Percentiles rank a stretch among this genome's conserved stretches.
Conservation (phyloP, 352 stramenopile species). For the Globisporangium megalacanthum region DNA sequence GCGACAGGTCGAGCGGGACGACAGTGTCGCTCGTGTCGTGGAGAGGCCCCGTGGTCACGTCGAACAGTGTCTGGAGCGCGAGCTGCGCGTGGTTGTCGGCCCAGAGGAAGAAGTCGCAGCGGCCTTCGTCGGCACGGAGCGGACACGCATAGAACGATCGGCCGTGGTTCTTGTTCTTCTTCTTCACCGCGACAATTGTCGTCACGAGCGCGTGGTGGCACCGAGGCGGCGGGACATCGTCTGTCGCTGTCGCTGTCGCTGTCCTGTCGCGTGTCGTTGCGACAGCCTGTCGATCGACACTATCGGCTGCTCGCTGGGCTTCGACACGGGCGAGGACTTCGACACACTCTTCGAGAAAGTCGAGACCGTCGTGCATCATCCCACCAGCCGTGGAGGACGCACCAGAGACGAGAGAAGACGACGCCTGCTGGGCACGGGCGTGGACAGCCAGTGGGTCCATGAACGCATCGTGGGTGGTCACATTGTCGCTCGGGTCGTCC, state of each 20-base stretch:
- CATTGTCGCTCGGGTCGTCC: slow-evolving; percentile 5
- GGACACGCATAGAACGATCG: slow-evolving; percentile 70
- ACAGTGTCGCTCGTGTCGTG: not conserved
- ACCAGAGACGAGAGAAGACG: too few species aligned
- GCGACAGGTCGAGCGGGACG: slow-evolving; percentile 46
- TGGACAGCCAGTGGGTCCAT: slow-evolving; percentile 11
- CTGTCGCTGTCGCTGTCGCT: not conserved
- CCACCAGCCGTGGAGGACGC: slow-evolving; percentile 7
- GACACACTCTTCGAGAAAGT: slow-evolving; percentile 80
- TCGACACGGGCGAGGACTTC: slow-evolving; percentile 44
- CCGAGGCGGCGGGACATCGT: slow-evolving; percentile 30
- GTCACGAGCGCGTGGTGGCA: slow-evolving; percentile 65
- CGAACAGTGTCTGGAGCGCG: slow-evolving; percentile 49
- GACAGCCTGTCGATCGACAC: too few species aligned
- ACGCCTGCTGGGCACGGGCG: not conserved
- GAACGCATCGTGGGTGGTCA: slow-evolving; percentile 9
- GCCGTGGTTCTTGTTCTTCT: slow-evolving; percentile 81
- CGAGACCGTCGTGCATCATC: slow-evolving; percentile 50
- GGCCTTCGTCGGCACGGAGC: slow-evolving; percentile 66
- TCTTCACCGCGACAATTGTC: slow-evolving; percentile 68
- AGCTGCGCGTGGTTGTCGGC: slow-evolving; percentile 72
- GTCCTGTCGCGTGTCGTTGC: too few species aligned
- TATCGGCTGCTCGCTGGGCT: slow-evolving; percentile 6
- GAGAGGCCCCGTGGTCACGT: not conserved
- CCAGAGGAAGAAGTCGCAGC: slow-evolving; percentile 83